A percentile compares a stretch with the other conserved stretches of the same genome.
phyloP scores from a whole-genome alignment of 345 rosid species.

The Lenwebbia sp. region DNA sequence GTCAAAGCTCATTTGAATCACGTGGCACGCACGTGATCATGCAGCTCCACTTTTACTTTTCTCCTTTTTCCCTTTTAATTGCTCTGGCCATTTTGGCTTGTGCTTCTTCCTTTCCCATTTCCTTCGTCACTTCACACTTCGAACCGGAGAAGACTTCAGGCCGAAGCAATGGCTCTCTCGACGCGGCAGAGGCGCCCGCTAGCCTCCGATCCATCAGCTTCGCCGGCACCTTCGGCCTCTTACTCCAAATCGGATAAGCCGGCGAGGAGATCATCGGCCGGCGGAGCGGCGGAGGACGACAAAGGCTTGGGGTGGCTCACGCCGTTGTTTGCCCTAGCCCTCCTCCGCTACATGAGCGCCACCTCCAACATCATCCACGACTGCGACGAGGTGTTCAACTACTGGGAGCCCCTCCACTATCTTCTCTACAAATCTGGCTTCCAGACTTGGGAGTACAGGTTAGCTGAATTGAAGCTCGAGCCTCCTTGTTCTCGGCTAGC shows the following conservation, averaged over 20 bases:
- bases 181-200: conserved; percentile 63
- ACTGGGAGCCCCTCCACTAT: conserved; percentile 98
- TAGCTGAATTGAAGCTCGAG: not conserved
- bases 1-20: not conserved
- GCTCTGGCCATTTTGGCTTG: not conserved
- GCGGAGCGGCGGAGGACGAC: conserved; percentile 16
- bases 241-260: conserved; percentile 63
- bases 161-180: conserved; percentile 34
- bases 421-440: conserved; percentile 90
- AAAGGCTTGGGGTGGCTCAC: conserved; percentile 61
- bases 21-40: not conserved
- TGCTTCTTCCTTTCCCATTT: not conserved
- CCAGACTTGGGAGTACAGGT: conserved; percentile 99
- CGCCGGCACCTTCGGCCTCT: conserved; percentile 23
- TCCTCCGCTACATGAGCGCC: conserved; percentile 94
- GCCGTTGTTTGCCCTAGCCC: conserved; percentile 57
- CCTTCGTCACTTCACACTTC: not conserved
- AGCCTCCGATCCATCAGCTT: conserved; percentile 30
- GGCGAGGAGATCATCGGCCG: conserved; percentile 21
- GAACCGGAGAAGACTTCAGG: not conserved
- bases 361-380: conserved; percentile 94
- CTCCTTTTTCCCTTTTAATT: fast-evolving
- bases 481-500: not conserved
- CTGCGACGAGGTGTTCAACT: conserved; percentile 97
- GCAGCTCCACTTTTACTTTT: not conserved